Base-by-base conservation (phyloP, 148 eudicot genomes). In the Camellia japonica region DNA sequence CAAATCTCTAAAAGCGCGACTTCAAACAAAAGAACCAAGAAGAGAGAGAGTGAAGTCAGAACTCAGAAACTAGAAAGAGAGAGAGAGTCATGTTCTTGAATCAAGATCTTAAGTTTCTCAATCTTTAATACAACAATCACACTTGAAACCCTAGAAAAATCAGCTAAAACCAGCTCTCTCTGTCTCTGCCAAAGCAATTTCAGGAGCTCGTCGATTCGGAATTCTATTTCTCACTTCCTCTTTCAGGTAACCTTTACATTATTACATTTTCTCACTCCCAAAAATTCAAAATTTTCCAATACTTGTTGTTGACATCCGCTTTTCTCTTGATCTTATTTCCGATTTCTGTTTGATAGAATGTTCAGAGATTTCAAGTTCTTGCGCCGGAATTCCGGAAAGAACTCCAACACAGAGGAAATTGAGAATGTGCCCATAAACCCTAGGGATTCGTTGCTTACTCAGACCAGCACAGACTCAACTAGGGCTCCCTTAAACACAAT, bases 341-440 rank as follows among this genome's bases (percentile, higher is more conserved):
- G 19, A 18, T 30, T 44, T 46, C 1, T 70, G 3, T 13, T 41
- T 62, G 66, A 18, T 72, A 92, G 96, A 86, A 93, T 93, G 98
- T 20, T 86, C 82, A 82, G 93, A 83, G 93, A 89, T 55, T 89
- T 79, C 72, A 92, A 85, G 72, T 82, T 83, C 73, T 75, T 78
- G 80, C 88, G 94, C 10, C 91, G 88, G 19, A 89, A 86, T 75
- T 77, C 87, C 13, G 85, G 83, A 11, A 90, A 87, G 80, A 87
- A 80, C 75, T 44, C 79, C 12, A 81, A 84, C 12, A 0, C 65
- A 13, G 97, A 91, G 77, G 97, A 92, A 78, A 80, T 84, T 7
- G 99, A 96, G 88, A 96, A 96, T 82, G 87, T 91, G 71, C 91
- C 93, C 3, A 4, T 76, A 74, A 92, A 88, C 89, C 86, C 89